Evolutionary conservation across 1,284 basidiomycete genomes (phyloP), one percentile per base, ranked within the genome.

Genomic region (Coniferiporia sulphurascens): DNA sequence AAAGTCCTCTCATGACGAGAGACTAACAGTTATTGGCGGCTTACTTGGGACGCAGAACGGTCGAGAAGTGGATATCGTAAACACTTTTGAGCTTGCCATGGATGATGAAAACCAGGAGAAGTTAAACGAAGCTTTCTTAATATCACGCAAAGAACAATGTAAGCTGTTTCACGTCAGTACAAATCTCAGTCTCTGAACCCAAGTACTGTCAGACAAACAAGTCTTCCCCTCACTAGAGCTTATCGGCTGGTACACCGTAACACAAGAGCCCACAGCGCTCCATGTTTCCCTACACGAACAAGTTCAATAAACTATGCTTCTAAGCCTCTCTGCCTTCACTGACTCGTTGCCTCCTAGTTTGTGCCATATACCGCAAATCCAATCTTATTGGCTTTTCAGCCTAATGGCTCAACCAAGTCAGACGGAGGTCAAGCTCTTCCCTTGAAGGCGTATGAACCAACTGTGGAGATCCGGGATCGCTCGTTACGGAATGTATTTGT

Each of bases 211-310:
- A 98, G 95, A 96, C 80, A 96, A 96, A 71, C 94, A 98, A 73
- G 95, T 98, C 13, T 99, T 99, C 72, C 97, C 96, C 3, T 93
- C 94, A 0, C 81, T 98, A 50, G 94, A 97, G 66, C 86, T 99
- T 66, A 89, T 99, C 48, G 96, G 96, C 13, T 99, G 96, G 96
- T 99, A 99, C 72, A 91, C 91, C 0, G 85, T 95, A 56, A 88
- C 93, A 10, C 71, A 79, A 6, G 74, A 79, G 12, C 94, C 93
- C 0, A 86, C 86, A 1, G 66, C 81, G 7, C 78, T 77, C 22
- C 94, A 98, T 68, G 84, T 94, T 53, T 77, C 81, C 0, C 78
- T 98, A 12, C 94, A 98, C 70, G 86, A 91, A 68, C 93, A 96
- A 77, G 92, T 89, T 59, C 62, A 54, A 35, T 49, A 38, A 54